Base-by-base conservation (phyloP, 306 rosid species). In the Senna siamea region DNA sequence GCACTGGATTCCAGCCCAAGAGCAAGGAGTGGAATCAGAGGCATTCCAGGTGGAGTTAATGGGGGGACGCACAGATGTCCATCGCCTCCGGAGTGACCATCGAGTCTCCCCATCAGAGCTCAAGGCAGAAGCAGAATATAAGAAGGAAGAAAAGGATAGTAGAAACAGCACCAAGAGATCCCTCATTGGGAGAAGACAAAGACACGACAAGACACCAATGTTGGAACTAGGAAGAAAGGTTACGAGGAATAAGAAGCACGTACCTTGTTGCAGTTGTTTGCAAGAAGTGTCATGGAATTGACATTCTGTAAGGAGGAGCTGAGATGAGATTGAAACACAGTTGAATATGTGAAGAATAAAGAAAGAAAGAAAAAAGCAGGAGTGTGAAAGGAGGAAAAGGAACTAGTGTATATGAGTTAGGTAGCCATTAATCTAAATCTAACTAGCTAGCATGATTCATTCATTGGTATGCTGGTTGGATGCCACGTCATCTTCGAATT, bases 1-100 rank as follows among this genome's bases (percentile, higher is more conserved):
- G 48, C 98, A 91, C 9, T 70, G 26, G 20, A 93, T 70, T 69
- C 97, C 98, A 0, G 28, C 67, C 98, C 98, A 93, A 5, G 87
- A 82, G 64, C 98, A 93, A 17, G 97, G 94, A 52, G 85, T 83
- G 72, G 90, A 82, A 80, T 87, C 74, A 50, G 89, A 87, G 15
- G 77, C 71, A 68, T 69, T 72, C 98, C 98, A 93, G 58, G 77
- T 66, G 7, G 90, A 83, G 46, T 51, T 75, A 3, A 89, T 63
- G 74, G 80, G 55, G 48, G 83, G 32, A 57, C 85, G 83, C 28
- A 78, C 63, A 4, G 17, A 56, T 5, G 81, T 77, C 89, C 98
- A 93, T 69, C 30, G 85, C 20, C 32, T 75, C 66, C 63, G n/a
- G 54, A 93, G 87, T 8, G 96, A 85, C 11, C 86, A 63, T 0